A percentile compares a stretch with the other conserved stretches of the same genome.
Conservation (phyloP, 2,329 filamentous ascomycete genomes). For the Myriosclerotinia curreyana region DNA sequence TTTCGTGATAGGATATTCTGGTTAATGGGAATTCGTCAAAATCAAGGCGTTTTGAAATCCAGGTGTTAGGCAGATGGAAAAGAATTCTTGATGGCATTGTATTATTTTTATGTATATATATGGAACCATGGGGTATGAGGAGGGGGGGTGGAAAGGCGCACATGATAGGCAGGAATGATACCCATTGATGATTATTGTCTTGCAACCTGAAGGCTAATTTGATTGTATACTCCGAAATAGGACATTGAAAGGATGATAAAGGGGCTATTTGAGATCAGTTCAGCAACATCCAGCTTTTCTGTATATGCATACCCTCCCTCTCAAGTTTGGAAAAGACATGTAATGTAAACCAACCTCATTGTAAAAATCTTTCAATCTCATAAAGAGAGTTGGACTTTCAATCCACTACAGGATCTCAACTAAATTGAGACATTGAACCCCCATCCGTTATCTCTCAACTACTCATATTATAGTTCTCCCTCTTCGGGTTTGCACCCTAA, state of each 20-base stretch:
- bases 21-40: too few relatives aligned
- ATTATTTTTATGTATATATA: background rate
- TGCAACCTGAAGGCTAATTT: background rate
- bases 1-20: background rate
- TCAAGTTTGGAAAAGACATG: too few relatives aligned
- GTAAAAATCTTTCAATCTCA: slow-evolving; percentile 3
- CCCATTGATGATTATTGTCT: background rate
- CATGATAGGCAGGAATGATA: slow-evolving; percentile 9
- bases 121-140: background rate
- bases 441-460: background rate
- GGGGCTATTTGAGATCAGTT: too few relatives aligned
- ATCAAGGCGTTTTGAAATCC: too few relatives aligned
- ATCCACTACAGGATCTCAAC: background rate
- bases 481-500: background rate
- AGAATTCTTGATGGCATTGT: background rate
- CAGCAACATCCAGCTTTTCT: too few relatives aligned
- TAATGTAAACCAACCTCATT: slow-evolving; percentile 8
- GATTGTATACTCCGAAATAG: too few relatives aligned
- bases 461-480: too few relatives aligned
- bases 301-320: too few relatives aligned
- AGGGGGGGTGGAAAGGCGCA: background rate
- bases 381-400: too few relatives aligned
- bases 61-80: background rate
- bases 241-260: too few relatives aligned
- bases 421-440: background rate